Evolutionary conservation across 1,139 yeast species (phyloP), one percentile per base, ranked within the genome.

Genomic region (Hemisphaericaspora xylofermentans): DNA sequence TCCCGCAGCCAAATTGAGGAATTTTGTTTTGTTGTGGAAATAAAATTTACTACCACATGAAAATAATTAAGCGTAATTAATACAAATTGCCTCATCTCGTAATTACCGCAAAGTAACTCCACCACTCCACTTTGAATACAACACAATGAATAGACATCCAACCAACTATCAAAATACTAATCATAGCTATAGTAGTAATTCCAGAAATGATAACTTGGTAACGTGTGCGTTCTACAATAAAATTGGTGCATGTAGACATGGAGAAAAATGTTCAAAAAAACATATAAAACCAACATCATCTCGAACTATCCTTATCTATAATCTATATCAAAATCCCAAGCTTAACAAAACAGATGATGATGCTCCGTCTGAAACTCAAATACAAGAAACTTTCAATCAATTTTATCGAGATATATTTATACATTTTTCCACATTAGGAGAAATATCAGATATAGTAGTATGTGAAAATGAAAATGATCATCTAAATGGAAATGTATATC

Each of bases 221-320:
- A 29, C 44, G 9, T 71, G 80, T 52, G 59, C 71, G 6, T 91
- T 91, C 60, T 91, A 84, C 62, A 73, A 76, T 48, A 87, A 84
- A 58, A 87, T 89, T 32, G 98, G 98, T 1, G 95, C 96, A 0
- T 91, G 98, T 58, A 74, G 97, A 44, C 97, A 91, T 59, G 97
- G 97, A 2, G 93, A 84, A 46, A 84, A 82, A 53, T 91, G 98
- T 57, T 83, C 93, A 10, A 71, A 94, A 52, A 75, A 74, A 43
- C 98, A 91, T 58, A 70, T 77, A 31, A 76, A 77, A 50, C 96
- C 97, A 1, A 63, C 71, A n/a, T 63, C 68, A 33, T 84, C 95
- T 1, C 73, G 72, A 45, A 84, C 93, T 1, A 71, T 89, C 2
- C 67, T 86, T 33, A 69, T 88, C 45, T 74, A 84, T 34, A 86